phyloP scores from a whole-genome alignment of 129 eudicot genomes.

The Pulicaria dysenterica region DNA sequence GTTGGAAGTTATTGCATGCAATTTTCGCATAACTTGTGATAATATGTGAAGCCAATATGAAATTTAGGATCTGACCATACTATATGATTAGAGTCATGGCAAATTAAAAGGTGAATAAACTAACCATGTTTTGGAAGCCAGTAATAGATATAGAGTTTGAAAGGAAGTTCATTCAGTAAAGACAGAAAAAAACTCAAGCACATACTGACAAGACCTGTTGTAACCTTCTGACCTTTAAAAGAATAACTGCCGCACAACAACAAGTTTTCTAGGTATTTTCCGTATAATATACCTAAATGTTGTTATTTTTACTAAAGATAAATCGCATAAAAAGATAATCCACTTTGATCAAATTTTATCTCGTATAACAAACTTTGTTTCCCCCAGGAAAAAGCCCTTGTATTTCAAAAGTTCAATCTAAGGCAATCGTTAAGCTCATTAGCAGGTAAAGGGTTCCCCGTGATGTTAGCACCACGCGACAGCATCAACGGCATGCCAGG shows the following conservation, averaged over 20 bases:
- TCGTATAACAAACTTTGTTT: constrained; percentile 13
- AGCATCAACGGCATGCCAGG: not conserved
- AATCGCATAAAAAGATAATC: not conserved
- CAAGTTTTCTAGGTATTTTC: not conserved
- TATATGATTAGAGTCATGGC: not conserved
- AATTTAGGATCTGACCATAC: not conserved
- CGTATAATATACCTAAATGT: not conserved
- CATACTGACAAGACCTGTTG: not conserved
- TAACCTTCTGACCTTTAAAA: not conserved
- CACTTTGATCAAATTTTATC: not conserved
- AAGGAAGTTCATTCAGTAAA: not conserved
- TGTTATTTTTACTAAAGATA: constrained; percentile 9
- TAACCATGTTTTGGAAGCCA: not conserved
- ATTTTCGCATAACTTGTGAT: not conserved
- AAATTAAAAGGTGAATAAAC: not conserved
- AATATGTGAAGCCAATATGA: not conserved
- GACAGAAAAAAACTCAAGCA: not conserved
- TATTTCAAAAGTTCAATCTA: not conserved
- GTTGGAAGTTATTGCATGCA: constrained; percentile 5
- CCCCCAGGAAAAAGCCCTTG: not conserved
- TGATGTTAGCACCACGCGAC: not conserved
- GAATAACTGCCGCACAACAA: not conserved
- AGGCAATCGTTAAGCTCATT: not conserved
- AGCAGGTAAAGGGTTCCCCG: not conserved
- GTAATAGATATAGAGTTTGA: not conserved